These are phyloP conservation scores for Pichia scutulata DNA, from an alignment of 805 yeast genomes.

Conservation along the genomic window DNA sequence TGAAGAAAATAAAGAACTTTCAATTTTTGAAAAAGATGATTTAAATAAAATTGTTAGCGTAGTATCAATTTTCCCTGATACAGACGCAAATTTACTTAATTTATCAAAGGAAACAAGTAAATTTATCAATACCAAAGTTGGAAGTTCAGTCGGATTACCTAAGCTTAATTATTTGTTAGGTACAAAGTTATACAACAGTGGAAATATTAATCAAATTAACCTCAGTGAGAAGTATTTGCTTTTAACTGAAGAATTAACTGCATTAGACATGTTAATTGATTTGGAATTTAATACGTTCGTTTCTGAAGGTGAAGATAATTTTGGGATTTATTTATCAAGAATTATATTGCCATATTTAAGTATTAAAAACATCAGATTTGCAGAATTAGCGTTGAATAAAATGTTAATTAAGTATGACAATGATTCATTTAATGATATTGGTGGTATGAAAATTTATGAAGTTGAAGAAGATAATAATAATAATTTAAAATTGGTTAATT, in stretches of 20 bases:
- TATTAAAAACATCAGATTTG: constrained; percentile 58
- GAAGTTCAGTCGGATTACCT: constrained; percentile 61
- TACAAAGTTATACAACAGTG: constrained; percentile 41
- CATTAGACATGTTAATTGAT: constrained; percentile 21
- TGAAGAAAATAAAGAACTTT: constrained; percentile 32
- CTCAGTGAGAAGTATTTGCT: constrained; percentile 24
- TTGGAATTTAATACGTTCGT: constrained; percentile 30
- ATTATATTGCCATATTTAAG: constrained; percentile 70
- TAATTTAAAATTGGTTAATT: constrained; percentile 45
- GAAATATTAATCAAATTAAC: constrained; percentile 18
- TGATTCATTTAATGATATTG: constrained; percentile 11
- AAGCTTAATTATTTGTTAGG: constrained; percentile 72
- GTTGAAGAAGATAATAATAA: constrained; percentile 16
- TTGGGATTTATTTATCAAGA: constrained; percentile 32
- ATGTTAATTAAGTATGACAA: constrained; percentile 26
- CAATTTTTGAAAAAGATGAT: constrained; percentile 19
- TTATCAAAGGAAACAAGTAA: constrained; percentile 57
- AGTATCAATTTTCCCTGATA: constrained; percentile 35
- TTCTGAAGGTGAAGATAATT: constrained; percentile 29
- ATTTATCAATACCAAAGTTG: constrained; percentile 53
- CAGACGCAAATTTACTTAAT: constrained; percentile 57
- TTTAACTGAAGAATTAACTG: constrained; percentile 16
- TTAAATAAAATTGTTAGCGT: constrained; percentile 35
- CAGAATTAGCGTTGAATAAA: constrained; percentile 32
- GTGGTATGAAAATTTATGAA: constrained; percentile 25